Evolutionary conservation across 164 flowering plant species (phyloP).

Genomic region (Aristolochia californica): DNA sequence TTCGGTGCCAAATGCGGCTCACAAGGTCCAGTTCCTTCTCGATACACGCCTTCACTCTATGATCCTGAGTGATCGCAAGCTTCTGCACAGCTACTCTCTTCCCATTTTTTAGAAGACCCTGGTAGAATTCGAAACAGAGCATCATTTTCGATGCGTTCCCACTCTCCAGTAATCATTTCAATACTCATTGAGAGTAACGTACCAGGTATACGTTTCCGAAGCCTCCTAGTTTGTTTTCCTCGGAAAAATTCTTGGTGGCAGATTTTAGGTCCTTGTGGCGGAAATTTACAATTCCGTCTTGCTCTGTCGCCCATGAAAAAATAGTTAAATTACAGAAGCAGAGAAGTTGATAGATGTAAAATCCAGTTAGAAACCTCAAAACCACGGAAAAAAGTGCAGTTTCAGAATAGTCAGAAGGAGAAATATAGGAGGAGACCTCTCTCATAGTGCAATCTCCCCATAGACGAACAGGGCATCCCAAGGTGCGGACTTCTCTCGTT

Average conservation of each 20-base stretch:
- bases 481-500: neutral
- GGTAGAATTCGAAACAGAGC: neutral
- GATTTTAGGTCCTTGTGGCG: conserved; percentile 31
- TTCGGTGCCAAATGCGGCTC: conserved; percentile 54
- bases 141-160: neutral
- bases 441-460: too few relatives aligned
- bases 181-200: neutral
- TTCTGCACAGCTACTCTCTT: conserved; percentile 49
- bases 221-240: conserved; percentile 45
- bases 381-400: neutral
- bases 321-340: neutral
- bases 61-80: conserved; percentile 22
- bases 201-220: conserved; percentile 61
- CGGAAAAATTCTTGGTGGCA: conserved; percentile 39
- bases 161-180: neutral
- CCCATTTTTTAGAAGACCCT: conserved; percentile 13
- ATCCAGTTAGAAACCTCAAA: neutral
- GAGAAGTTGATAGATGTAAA: neutral
- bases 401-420: neutral
- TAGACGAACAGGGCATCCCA: neutral
- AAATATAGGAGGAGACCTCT: too few relatives aligned
- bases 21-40: conserved; percentile 45
- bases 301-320: conserved; percentile 13
- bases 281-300: conserved; percentile 33
- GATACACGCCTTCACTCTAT: conserved; percentile 26